These are phyloP conservation scores for Oenanthe javanica DNA, from an alignment of 140 eudicot genomes.

Conservation along the genomic window DNA sequence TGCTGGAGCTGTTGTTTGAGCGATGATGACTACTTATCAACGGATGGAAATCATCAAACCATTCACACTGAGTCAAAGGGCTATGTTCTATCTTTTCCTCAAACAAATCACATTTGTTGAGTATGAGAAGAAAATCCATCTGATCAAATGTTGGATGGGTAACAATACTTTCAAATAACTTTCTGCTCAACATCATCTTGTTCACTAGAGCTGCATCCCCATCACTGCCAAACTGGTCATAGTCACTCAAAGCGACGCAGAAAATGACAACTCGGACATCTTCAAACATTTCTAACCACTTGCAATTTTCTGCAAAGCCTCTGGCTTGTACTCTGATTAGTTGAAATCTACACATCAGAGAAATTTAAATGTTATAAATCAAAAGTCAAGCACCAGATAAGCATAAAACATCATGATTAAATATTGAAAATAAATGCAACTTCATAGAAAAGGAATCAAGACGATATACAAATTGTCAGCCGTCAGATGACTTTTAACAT, in stretches of 20 bases:
- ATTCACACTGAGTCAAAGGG: conserved; percentile 62
- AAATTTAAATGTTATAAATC: not conserved
- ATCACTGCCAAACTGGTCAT: conserved; percentile 48
- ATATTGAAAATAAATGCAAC: not conserved
- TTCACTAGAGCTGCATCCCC: conserved; percentile 43
- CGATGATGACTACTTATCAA: conserved; percentile 56
- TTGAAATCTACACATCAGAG: conserved; percentile 47
- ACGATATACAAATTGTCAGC: not conserved
- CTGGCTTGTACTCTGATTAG: conserved; percentile 80
- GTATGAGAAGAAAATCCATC: conserved; percentile 70
- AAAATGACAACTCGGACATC: conserved; percentile 77
- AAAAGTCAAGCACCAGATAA: not conserved
- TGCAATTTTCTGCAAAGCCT: conserved; percentile 86
- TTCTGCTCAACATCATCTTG: conserved; percentile 74
- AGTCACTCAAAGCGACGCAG: conserved; percentile 74
- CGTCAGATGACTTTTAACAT: not conserved
- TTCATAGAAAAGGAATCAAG: not conserved
- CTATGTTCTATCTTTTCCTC: conserved; percentile 73
- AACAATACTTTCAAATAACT: conserved; percentile 67
- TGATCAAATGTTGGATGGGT: conserved; percentile 83
- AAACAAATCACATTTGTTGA: conserved; percentile 65
- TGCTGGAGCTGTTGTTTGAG: conserved; percentile 39
- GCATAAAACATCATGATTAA: not conserved
- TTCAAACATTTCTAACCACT: conserved; percentile 93
- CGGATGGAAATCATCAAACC: conserved; percentile 85